Evolutionary conservation across 257 asterid genomes (phyloP).

Genomic region (Mentha longifolia): DNA sequence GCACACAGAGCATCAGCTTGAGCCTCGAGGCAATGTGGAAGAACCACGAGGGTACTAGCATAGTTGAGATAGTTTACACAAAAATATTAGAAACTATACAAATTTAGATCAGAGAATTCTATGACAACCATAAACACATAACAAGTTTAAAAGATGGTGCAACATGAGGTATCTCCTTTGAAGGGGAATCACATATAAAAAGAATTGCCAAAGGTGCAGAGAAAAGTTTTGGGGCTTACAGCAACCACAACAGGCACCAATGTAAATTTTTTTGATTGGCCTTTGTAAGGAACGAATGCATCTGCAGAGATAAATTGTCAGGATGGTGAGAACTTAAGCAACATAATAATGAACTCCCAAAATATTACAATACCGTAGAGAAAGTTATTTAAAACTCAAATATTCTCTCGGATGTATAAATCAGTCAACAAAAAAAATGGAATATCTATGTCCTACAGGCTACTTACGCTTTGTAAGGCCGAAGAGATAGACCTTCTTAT

Average conservation of each 20-base stretch:
- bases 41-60: constrained; percentile 9
- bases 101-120: background rate
- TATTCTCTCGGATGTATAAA: background rate
- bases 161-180: background rate
- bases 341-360: background rate
- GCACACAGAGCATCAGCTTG: constrained; percentile 12
- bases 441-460: constrained; percentile 5
- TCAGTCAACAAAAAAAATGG: background rate
- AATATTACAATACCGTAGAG: background rate
- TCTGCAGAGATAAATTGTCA: constrained; percentile 28
- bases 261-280: constrained; percentile 33
- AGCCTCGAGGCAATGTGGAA: background rate
- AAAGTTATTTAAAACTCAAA: constrained; percentile 1
- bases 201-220: background rate
- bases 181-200: background rate
- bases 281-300: constrained; percentile 29
- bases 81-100: background rate
- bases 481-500: constrained; percentile 80
- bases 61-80: background rate
- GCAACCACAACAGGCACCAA: constrained; percentile 38
- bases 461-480: constrained; percentile 93
- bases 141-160: background rate
- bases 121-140: background rate
- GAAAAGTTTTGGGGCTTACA: constrained; percentile 29
- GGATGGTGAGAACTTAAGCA: background rate